A percentile compares a stretch with the other conserved stretches of the same genome.
Evolutionary conservation across 139 green algal species (phyloP).

Genomic region (Chlamydomonas incerta): DNA sequence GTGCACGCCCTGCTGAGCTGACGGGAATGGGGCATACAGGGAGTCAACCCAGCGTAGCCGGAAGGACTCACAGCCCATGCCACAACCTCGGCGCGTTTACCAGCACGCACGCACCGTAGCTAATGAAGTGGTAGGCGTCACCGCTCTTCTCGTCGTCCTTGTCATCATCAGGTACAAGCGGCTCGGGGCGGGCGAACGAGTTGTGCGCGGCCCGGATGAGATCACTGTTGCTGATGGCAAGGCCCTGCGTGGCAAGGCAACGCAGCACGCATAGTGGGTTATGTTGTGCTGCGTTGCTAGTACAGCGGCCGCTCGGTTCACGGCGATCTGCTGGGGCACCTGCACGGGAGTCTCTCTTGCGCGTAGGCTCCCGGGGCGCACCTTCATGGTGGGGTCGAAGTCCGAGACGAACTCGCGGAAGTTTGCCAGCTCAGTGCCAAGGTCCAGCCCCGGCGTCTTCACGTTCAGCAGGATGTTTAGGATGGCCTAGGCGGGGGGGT

Average conservation of each 20-base stretch:
- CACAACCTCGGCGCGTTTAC: too few species aligned
- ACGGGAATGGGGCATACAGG: too few species aligned
- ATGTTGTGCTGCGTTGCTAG: neutral
- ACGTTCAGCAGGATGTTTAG: constrained; percentile 95
- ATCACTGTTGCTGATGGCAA: constrained; percentile 97
- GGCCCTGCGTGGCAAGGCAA: constrained; percentile 46
- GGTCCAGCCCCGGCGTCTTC: constrained; percentile 57
- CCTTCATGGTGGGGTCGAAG: constrained; percentile 63
- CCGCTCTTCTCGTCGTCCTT: constrained; percentile 45
- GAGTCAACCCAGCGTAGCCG: too few species aligned
- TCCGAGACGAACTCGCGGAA: constrained; percentile 91
- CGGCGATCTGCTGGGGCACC: neutral
- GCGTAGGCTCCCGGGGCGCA: neutral
- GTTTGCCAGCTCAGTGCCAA: constrained; percentile 78
- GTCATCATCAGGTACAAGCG: constrained; percentile 85
- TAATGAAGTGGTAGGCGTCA: constrained; percentile 61
- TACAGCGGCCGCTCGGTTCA: neutral
- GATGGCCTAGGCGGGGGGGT: constrained; percentile 77
- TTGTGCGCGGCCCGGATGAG: constrained; percentile 95
- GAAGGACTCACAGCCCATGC: too few species aligned
- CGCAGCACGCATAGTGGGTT: neutral
- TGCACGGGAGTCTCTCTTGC: neutral
- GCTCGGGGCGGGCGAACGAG: constrained; percentile 92
- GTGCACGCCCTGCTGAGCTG: too few species aligned
- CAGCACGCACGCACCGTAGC: constrained; percentile 44